phyloP scores from a whole-genome alignment of 1,284 basidiomycete genomes.

The Xerocomus amazonicus region DNA sequence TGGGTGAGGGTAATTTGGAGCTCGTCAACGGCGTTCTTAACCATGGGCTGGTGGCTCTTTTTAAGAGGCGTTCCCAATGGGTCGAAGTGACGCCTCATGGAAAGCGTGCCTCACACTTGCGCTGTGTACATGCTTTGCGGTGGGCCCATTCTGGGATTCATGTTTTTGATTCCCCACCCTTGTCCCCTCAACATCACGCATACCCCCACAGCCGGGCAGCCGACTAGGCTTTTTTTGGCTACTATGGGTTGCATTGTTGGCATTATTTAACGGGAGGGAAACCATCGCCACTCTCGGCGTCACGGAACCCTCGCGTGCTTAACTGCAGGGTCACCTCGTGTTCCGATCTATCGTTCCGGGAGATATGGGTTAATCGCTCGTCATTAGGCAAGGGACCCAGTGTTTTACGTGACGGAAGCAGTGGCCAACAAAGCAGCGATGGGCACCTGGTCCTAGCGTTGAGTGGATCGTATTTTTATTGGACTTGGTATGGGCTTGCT shows the following conservation, averaged over 20 bases:
- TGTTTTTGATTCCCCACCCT: conserved; percentile 19
- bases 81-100: conserved; percentile 26
- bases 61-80: conserved; percentile 18
- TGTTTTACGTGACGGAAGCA: conserved; percentile 19
- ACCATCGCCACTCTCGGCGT: conserved; percentile 18
- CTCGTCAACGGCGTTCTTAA: conserved; percentile 24
- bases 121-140: conserved; percentile 18
- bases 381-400: neutral
- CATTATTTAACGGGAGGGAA: neutral
- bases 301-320: conserved; percentile 25
- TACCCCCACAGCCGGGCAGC: conserved; percentile 1
- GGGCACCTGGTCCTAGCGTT: neutral
- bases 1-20: conserved; percentile 13
- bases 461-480: neutral
- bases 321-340: conserved; percentile 27
- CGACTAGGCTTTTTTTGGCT: conserved; percentile 4
- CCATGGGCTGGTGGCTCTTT: conserved; percentile 15
- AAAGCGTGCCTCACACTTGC: conserved; percentile 27
- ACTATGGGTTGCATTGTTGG: neutral
- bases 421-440: conserved; percentile 1
- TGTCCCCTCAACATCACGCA: conserved; percentile 8
- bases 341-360: conserved; percentile 11
- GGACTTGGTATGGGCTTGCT: neutral
- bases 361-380: conserved; percentile 11
- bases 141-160: conserved; percentile 7